These are phyloP conservation scores for Lasiodiplodia hormozganensis DNA, from an alignment of 2,329 filamentous ascomycete genomes.

Conservation along the genomic window DNA sequence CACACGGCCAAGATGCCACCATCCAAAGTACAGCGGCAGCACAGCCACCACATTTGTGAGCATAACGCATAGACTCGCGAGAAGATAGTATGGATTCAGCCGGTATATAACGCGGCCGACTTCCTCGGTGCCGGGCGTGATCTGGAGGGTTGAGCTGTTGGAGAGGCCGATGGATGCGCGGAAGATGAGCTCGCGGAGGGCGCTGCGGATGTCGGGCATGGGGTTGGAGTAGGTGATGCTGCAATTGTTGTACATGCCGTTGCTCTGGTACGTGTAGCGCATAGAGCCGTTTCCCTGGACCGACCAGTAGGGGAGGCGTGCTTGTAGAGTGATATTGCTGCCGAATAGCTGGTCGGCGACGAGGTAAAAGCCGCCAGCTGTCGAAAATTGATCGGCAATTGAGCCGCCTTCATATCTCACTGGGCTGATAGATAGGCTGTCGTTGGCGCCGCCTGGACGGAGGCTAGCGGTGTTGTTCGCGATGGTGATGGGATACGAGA, in stretches of 20 bases:
- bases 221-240: not conserved
- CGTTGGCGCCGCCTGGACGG: too few species aligned
- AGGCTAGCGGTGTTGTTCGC: too few species aligned
- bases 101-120: conserved; percentile 31
- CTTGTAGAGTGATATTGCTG: too few species aligned
- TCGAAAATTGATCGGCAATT: too few species aligned
- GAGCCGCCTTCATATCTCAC: too few species aligned
- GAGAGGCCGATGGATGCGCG: not conserved
- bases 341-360: too few species aligned
- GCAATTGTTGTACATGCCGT: not conserved
- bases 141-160: not conserved
- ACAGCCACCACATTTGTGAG: conserved; percentile 33
- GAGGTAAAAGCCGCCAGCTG: too few species aligned
- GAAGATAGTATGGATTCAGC: conserved; percentile 26
- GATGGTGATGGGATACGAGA: too few species aligned
- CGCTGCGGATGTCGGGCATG: not conserved
- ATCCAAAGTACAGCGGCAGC: conserved; percentile 37
- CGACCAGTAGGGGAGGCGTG: not conserved
- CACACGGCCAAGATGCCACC: conserved; percentile 40
- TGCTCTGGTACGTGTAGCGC: not conserved
- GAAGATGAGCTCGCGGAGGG: not conserved
- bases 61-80: conserved; percentile 33
- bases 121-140: not conserved
- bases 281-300: not conserved
- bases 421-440: too few species aligned